A percentile compares a stretch with the other conserved stretches of the same genome.
These are phyloP conservation scores for Flaveria brownii DNA, from an alignment of 129 eudicot genomes.

Conservation along the genomic window DNA sequence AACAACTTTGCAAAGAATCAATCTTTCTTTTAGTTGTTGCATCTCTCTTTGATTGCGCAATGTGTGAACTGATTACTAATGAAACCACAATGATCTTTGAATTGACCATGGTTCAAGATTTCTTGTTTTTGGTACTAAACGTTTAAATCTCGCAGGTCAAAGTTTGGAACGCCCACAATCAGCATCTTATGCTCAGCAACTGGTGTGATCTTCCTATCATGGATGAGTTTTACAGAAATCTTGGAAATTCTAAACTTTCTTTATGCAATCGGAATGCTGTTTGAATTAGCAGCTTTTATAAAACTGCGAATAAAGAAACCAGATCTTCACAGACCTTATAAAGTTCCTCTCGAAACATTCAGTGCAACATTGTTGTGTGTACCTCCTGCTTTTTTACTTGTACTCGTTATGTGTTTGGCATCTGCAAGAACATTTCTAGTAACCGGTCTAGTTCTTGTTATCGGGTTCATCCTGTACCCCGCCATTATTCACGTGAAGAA, in stretches of 20 bases:
- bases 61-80: too few species aligned
- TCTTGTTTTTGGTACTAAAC: not conserved
- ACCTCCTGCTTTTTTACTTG: slow-evolving; percentile 72
- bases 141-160: slow-evolving; percentile 54
- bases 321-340: slow-evolving; percentile 83
- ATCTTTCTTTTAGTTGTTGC: too few species aligned
- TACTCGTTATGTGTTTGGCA: slow-evolving; percentile 80
- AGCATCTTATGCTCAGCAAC: slow-evolving; percentile 90
- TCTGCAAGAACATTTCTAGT: slow-evolving; percentile 61
- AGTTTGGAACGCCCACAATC: slow-evolving; percentile 76
- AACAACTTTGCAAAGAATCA: too few species aligned
- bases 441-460: slow-evolving; percentile 47
- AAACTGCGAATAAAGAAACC: slow-evolving; percentile 70
- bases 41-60: too few species aligned
- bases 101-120: not conserved
- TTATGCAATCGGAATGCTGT: slow-evolving; percentile 77
- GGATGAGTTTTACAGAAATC: slow-evolving; percentile 96
- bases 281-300: slow-evolving; percentile 87
- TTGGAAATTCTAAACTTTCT: slow-evolving; percentile 86
- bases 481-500: slow-evolving; percentile 41
- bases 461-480: slow-evolving; percentile 61
- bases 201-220: slow-evolving; percentile 84
- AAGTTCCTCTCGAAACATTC: slow-evolving; percentile 67
- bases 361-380: slow-evolving; percentile 71
- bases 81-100: too few species aligned